phyloP scores from a whole-genome alignment of 192 early-diverging fungal genomes.

The Diversispora epigaea region DNA sequence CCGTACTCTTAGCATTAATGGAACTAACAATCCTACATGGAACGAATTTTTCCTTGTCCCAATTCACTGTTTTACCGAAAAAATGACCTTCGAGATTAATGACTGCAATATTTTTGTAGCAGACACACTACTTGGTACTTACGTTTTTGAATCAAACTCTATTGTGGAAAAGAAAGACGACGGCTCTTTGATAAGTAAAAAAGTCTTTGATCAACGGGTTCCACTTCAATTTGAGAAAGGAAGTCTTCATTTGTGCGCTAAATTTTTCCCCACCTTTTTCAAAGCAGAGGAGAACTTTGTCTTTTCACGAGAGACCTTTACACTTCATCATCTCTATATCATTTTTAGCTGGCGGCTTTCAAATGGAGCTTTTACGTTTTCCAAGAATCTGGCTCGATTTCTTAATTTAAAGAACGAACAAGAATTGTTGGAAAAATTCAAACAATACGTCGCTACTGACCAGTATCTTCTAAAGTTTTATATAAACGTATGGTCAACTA shows the following conservation, averaged over 20 bases:
- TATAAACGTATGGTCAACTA: too few relatives aligned
- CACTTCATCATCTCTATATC: constrained; percentile 4
- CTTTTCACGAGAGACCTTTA: neutral
- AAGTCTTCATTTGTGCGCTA: neutral
- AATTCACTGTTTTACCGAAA: constrained; percentile 7
- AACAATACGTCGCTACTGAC: too few relatives aligned
- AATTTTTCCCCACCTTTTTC: constrained; percentile 3
- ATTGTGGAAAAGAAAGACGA: constrained; percentile 2
- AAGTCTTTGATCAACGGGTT: neutral
- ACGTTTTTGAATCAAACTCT: neutral
- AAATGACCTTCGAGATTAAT: constrained; percentile 17
- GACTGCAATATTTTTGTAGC: constrained; percentile 16
- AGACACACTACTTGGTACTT: constrained; percentile 9
- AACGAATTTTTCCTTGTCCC: constrained; percentile 26
- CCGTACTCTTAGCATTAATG: neutral
- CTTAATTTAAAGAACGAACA: constrained; percentile 15
- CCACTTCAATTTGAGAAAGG: neutral
- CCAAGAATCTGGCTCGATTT: constrained; percentile 4
- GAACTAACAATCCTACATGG: constrained; percentile 3
- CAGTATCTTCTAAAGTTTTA: too few relatives aligned
- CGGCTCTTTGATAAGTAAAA: neutral
- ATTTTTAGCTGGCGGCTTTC: constrained; percentile 10
- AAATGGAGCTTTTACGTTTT: constrained; percentile 13
- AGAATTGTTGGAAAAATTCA: neutral
- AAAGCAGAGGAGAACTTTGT: neutral